Base-by-base conservation (phyloP, 768 basidiomycete genomes). In the Coprinellus aureogranulatus region DNA sequence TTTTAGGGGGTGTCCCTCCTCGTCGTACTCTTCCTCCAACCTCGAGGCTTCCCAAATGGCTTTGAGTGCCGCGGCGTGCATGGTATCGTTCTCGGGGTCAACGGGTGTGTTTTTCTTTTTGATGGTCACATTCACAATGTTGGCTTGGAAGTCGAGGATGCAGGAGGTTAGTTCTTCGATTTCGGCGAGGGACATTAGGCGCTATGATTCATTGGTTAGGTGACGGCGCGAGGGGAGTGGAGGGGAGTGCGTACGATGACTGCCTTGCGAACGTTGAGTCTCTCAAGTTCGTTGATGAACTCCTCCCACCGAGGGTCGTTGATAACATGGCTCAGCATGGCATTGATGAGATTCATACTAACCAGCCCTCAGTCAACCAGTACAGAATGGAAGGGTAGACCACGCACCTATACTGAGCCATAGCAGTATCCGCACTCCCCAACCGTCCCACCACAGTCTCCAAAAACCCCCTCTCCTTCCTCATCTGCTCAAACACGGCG, bases 311-410 rank as follows among this genome's bases (percentile, higher is more conserved):
- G 79, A 1, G 73, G 71, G 65, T 93, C 90, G 47, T 34, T 34
- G 34, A 79, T 87, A n/a, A 86, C 90, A 64, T 92, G 88, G 8
- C 87, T 81, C 56, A 95, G 68, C 10, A 95, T 76, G 8, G 92
- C 90, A 66, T 94, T 94, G 64, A 96, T 90, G 63, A 96, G 75
- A 85, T 90, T 92, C 84, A 96, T 86, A 61, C 92, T 92, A 62
- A 44, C 60, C 55, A 39, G 50, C 10, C 37, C 66, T 28, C 51
- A 34, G 40, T 10, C 8, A 58, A 20, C 31, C n/a, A 23, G 12
- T 61, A 11, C 26, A 46, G 31, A 50, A 22, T 25, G n/a, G 31
- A 50, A 22, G 8, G n/a, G 37, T 41, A 4, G 25, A 11, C 5
- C 48, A 44, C 70, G 44, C 49, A 86, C 92, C 92, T 93, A 67